A percentile compares a stretch with the other conserved stretches of the same genome.
Evolutionary conservation across 352 stramenopile species (phyloP).

Genomic region (Pythium biforme): DNA sequence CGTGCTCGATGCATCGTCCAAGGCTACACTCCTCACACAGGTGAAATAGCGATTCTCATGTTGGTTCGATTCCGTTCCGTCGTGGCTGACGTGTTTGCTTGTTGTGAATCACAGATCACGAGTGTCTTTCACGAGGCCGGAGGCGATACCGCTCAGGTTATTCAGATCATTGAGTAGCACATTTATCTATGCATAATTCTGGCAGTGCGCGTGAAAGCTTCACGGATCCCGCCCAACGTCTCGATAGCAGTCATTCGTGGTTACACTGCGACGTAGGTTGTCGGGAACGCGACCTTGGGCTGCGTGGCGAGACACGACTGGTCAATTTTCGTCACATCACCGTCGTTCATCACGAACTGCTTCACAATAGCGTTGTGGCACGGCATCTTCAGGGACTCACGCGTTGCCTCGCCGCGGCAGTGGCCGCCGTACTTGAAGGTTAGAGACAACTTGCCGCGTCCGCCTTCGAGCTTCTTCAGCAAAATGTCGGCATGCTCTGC

Average conservation of each 20-base stretch:
- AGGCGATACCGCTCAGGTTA: not conserved
- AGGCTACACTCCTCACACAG: not conserved
- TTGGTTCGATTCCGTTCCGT: too few relatives aligned
- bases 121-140: conserved; percentile 8
- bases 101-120: conserved; percentile 7
- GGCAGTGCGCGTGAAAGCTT: too few relatives aligned
- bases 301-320: conserved; percentile 23
- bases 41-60: too few relatives aligned
- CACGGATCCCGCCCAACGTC: too few relatives aligned
- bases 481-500: conserved; percentile 22
- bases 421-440: conserved; percentile 31
- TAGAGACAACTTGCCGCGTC: conserved; percentile 21
- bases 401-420: conserved; percentile 15
- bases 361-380: conserved; percentile 25
- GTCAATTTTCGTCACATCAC: conserved; percentile 27
- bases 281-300: not conserved
- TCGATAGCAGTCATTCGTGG: too few relatives aligned
- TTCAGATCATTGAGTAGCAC: not conserved
- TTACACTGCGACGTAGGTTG: not conserved
- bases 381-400: conserved; percentile 1
- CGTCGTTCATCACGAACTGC: conserved; percentile 19
- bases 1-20: not conserved
- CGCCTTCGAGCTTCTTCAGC: conserved; percentile 19
- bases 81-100: too few relatives aligned
- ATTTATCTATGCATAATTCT: too few relatives aligned